Percentiles rank a stretch among this genome's conserved stretches.
phyloP scores from a whole-genome alignment of 345 rosid genomes.

The Camelina laxa region DNA sequence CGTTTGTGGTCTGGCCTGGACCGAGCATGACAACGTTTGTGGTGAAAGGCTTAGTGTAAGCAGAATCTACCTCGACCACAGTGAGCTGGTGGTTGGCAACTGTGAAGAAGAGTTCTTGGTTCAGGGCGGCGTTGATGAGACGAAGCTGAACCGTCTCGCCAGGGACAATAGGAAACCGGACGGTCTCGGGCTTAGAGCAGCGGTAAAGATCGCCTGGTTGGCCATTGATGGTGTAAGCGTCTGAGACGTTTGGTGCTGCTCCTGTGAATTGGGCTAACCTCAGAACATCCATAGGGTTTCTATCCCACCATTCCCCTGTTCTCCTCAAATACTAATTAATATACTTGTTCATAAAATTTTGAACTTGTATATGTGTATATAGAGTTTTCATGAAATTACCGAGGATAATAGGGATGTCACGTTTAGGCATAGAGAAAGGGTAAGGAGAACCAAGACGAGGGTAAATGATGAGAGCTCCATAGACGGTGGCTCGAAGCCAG shows the following conservation, averaged over 20 bases:
- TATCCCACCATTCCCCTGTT: slow-evolving; percentile 81
- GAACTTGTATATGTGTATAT: background rate
- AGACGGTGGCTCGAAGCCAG: slow-evolving; percentile 73
- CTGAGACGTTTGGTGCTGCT: slow-evolving; percentile 66
- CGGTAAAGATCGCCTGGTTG: slow-evolving; percentile 59
- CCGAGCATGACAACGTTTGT: slow-evolving; percentile 56
- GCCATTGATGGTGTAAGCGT: slow-evolving; percentile 80
- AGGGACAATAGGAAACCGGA: slow-evolving; percentile 16
- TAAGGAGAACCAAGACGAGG: slow-evolving; percentile 71
- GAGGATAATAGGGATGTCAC: slow-evolving; percentile 56
- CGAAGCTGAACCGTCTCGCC: slow-evolving; percentile 64
- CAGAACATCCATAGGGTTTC: slow-evolving; percentile 60
- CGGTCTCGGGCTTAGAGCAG: slow-evolving; percentile 37
- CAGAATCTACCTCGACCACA: slow-evolving; percentile 71
- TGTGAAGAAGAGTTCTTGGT: slow-evolving; percentile 67
- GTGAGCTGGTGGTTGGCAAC: slow-evolving; percentile 68
- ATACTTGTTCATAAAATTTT: background rate
- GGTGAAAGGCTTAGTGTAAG: slow-evolving; percentile 61
- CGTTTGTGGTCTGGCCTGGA: slow-evolving; percentile 76
- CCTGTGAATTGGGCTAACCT: slow-evolving; percentile 61
- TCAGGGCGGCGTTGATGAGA: slow-evolving; percentile 71
- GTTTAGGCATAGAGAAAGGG: slow-evolving; percentile 65
- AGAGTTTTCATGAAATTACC: slow-evolving; percentile 43
- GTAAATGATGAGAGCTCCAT: slow-evolving; percentile 68
- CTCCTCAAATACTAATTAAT: background rate